These are phyloP conservation scores for Musa schizocarpa DNA, from an alignment of 176 grass and related monocot species.

Conservation along the genomic window DNA sequence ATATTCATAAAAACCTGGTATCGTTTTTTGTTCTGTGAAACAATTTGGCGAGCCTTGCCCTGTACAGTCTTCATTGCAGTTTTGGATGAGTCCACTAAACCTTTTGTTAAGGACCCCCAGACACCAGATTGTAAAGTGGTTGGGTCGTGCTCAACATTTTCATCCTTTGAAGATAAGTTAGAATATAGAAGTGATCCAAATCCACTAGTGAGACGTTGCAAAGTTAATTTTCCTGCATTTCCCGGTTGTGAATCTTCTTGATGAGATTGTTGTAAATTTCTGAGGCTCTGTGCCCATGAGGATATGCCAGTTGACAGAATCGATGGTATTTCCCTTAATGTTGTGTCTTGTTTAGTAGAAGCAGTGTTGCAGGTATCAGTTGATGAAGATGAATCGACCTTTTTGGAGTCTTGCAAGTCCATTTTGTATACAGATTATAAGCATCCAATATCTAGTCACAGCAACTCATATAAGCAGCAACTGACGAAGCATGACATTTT, in stretches of 20 bases:
- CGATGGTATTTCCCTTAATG: neutral
- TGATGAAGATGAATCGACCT: neutral
- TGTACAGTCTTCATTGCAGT: constrained; percentile 16
- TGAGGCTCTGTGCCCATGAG: constrained; percentile 12
- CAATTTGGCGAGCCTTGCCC: constrained; percentile 18
- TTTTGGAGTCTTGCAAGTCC: neutral
- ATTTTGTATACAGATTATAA: constrained; percentile 1
- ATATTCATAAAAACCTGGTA: constrained; percentile 7
- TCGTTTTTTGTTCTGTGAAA: constrained; percentile 16
- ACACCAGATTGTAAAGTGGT: neutral
- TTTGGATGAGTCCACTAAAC: constrained; percentile 15
- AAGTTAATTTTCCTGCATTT: constrained; percentile 22
- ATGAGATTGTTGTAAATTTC: neutral
- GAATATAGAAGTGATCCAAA: constrained; percentile 4
- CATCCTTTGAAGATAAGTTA: constrained; percentile 5
- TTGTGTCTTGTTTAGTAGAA: neutral
- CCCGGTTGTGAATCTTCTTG: constrained; percentile 3
- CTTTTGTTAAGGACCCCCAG: constrained; percentile 4
- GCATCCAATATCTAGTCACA: neutral
- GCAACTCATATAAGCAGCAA: neutral
- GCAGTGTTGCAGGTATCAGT: neutral
- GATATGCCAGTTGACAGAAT: constrained; percentile 9
- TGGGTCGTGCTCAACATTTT: neutral
- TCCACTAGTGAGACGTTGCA: constrained; percentile 11
- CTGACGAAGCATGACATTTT: neutral